Base-by-base conservation (phyloP, 2,329 filamentous ascomycete species). In the Xylaria sp. region DNA sequence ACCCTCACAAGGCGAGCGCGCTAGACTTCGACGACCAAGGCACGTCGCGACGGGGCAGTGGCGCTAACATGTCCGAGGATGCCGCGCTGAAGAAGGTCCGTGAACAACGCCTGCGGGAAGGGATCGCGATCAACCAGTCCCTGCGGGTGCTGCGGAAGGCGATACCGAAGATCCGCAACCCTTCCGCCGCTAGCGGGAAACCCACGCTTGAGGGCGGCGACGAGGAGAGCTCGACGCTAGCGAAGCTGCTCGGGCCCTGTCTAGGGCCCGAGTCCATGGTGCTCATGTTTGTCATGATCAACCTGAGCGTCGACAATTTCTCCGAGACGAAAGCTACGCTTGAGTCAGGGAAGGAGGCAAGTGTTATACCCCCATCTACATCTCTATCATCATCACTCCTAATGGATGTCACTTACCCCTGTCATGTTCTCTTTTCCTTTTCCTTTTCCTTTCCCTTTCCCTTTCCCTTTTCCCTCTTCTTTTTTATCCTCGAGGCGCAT, bases 261-360 rank as follows among this genome's bases (percentile, higher is more conserved):
- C 59, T 73, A 0, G 61, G 66, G 35, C 57, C 47, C 6, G 66
- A 67, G 19, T 69, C 69, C 59, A 71, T 71, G 64, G 69, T 69
- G 2, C 67, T 73, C 35, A 73, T 74, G 71, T 68, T 74, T 23
- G 63, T 75, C 58, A 73, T 70, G 71, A 69, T 75, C 50, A 70
- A 67, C 45, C 69, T 65, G 12, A 42, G 23, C 3, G 51, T 12
- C 12, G 62, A 65, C 25, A 51, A 51, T 14, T 61, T 65, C 40
- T 9, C 60, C 2, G 38, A 60, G 40, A 68, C 68, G 4, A 68
- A 69, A 46, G 40, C 55, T 12, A 67, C 62, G 15, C 61, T 71
- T 4, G 19, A 64, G 8, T 56, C 54, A 6, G 69, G 60, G 14
- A 47, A 60, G 25, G 55, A 45, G 50, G 69, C 69, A 57, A 67